Percentiles rank a stretch among this genome's conserved stretches.
Evolutionary conservation across 306 rosid species (phyloP).

Genomic region (Castanopsis chinensis): DNA sequence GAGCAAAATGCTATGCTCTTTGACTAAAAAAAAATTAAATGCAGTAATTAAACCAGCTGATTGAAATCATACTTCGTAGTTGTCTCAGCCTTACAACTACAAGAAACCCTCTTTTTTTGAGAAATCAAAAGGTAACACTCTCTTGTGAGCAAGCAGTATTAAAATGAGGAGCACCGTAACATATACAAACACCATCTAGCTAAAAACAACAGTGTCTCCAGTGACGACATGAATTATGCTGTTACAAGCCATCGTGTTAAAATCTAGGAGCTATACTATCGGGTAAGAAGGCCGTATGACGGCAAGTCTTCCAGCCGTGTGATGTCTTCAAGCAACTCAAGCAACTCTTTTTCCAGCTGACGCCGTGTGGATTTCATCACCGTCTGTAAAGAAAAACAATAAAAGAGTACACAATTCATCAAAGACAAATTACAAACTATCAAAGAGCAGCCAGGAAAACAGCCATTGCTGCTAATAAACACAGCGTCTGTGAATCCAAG

Average conservation of each 20-base stretch:
- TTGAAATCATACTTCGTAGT: constrained; percentile 17
- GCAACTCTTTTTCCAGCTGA: constrained; percentile 92
- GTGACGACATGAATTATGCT: constrained; percentile 16
- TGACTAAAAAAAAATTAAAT: constrained; percentile 18
- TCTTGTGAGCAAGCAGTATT: constrained; percentile 28
- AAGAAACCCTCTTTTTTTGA: constrained; percentile 23
- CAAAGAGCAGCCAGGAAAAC: background rate
- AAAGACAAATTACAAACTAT: constrained; percentile 17
- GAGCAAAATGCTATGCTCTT: constrained; percentile 20
- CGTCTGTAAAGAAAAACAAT: constrained; percentile 48
- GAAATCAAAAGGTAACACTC: constrained; percentile 40
- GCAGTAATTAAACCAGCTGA: constrained; percentile 36
- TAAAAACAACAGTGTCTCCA: constrained; percentile 13
- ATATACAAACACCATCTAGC: constrained; percentile 51
- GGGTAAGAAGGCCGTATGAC: constrained; percentile 74
- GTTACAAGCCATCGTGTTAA: constrained; percentile 21
- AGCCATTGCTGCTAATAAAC: constrained; percentile 14
- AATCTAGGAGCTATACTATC: constrained; percentile 37
- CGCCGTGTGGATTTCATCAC: constrained; percentile 96
- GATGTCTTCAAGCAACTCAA: constrained; percentile 66
- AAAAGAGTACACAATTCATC: constrained; percentile 12
- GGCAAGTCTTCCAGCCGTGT: constrained; percentile 83
- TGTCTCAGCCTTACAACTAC: constrained; percentile 29
- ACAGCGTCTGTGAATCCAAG: background rate
- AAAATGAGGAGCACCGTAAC: constrained; percentile 35